Base-by-base conservation (phyloP, 352 stramenopile species). In the Phytopythium helicoides region DNA sequence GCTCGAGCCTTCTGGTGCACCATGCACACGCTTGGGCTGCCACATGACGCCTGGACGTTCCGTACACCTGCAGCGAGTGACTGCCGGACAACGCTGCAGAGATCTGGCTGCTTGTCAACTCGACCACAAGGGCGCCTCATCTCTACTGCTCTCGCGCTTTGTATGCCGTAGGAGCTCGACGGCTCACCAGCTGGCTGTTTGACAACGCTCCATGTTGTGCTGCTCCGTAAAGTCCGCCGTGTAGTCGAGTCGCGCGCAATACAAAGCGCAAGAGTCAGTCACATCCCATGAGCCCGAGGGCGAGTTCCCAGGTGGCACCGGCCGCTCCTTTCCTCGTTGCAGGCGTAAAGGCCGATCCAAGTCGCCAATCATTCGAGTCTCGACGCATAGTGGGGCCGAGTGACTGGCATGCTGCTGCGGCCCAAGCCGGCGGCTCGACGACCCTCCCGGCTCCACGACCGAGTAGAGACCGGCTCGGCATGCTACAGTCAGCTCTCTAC, bases 31-130 rank as follows among this genome's bases (percentile, higher is more conserved):
- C 28, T 33, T 10, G 59, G n/a, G 2, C 40, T 28, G 2, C 21
- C 28, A 33, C 28, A 33, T 33, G 28, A 33, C 28, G 28, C 39
- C 18, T 46, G 16, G n/a, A n/a, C n/a, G n/a, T n/a, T n/a, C n/a
- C n/a, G n/a, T n/a, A n/a, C n/a, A n/a, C n/a, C n/a, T n/a, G n/a
- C n/a, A n/a, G n/a, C n/a, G n/a, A n/a, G n/a, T n/a, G n/a, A n/a
- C n/a, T n/a, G n/a, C n/a, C n/a, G n/a, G n/a, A n/a, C n/a, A n/a
- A n/a, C n/a, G 52, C 7, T 36, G n/a, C 47, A 93, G 80, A 93
- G 47, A 60, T 93, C 56, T 91, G 89, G 78, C 80, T 88, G 35
- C 62, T 93, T 26, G 70, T 89, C 40, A 89, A 90, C 55, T 89
- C 78, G 3, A 91, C 87, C 75, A 91, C 88, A 62, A 62, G 85